Evolutionary conservation across 2,329 filamentous ascomycete species (phyloP).

Genomic region (Ambrosiella beaveri): DNA sequence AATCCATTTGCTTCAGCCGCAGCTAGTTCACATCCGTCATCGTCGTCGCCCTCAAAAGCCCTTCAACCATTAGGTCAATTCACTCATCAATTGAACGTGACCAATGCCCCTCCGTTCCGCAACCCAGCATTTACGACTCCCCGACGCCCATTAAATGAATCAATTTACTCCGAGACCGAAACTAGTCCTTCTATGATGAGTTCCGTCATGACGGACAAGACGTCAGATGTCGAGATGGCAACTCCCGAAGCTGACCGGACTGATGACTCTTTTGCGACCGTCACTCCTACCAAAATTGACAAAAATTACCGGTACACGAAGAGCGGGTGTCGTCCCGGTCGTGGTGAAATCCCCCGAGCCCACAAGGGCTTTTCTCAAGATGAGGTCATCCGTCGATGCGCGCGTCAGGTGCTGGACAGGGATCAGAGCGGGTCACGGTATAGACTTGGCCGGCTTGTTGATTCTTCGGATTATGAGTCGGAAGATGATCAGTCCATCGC

Average conservation of each 20-base stretch:
- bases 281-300: slow-evolving; percentile 30
- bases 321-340: slow-evolving; percentile 31
- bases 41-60: slow-evolving; percentile 25
- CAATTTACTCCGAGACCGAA: slow-evolving; percentile 38
- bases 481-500: slow-evolving; percentile 22
- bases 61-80: slow-evolving; percentile 27
- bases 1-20: slow-evolving; percentile 22
- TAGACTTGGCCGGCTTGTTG: slow-evolving; percentile 19
- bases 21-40: slow-evolving; percentile 13
- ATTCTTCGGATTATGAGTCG: slow-evolving; percentile 33
- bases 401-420: slow-evolving; percentile 31
- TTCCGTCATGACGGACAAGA: slow-evolving; percentile 34
- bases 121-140: slow-evolving; percentile 50
- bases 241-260: slow-evolving; percentile 10
- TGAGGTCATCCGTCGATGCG: slow-evolving; percentile 37
- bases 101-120: slow-evolving; percentile 33
- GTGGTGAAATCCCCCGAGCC: slow-evolving; percentile 43
- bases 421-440: slow-evolving; percentile 35
- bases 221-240: slow-evolving; percentile 28
- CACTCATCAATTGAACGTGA: slow-evolving; percentile 14
- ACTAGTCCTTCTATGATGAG: slow-evolving; percentile 29
- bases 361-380: slow-evolving; percentile 23
- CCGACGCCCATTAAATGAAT: slow-evolving; percentile 37
- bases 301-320: slow-evolving; percentile 30
- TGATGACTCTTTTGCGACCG: slow-evolving; percentile 18